Evolutionary conservation across 805 yeast species (phyloP).

Genomic region (Yamadazyma kitorensis): DNA sequence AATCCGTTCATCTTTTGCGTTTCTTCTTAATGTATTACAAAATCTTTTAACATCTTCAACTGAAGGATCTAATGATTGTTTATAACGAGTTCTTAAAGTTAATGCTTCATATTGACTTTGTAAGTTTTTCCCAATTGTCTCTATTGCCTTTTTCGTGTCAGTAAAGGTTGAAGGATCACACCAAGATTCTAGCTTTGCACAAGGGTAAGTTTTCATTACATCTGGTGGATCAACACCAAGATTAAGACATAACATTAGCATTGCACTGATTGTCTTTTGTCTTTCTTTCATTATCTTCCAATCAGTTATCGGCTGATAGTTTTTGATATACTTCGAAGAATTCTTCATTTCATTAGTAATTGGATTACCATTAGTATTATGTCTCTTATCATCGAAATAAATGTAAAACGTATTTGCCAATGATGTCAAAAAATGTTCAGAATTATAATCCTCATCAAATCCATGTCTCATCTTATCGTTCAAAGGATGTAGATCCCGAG

Average conservation of each 20-base stretch:
- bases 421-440: constrained; percentile 52
- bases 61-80: constrained; percentile 88
- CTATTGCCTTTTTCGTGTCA: constrained; percentile 88
- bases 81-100: constrained; percentile 82
- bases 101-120: constrained; percentile 89
- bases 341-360: constrained; percentile 51
- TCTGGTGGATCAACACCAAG: constrained; percentile 98
- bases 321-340: constrained; percentile 37
- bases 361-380: constrained; percentile 86
- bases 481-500: constrained; percentile 24
- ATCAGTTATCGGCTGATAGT: constrained; percentile 72
- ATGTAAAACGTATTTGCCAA: constrained; percentile 70
- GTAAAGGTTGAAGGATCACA: constrained; percentile 79
- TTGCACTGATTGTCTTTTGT: constrained; percentile 91
- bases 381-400: constrained; percentile 90
- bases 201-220: constrained; percentile 85
- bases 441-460: constrained; percentile 58
- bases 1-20: constrained; percentile 90
- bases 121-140: constrained; percentile 81
- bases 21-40: constrained; percentile 82
- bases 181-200: constrained; percentile 91
- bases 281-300: constrained; percentile 92
- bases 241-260: constrained; percentile 84
- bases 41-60: constrained; percentile 93
- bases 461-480: constrained; percentile 63